A percentile compares a stretch with the other conserved stretches of the same genome.
Conservation (phyloP, 768 basidiomycete genomes). For the Calocybe cyanea region DNA sequence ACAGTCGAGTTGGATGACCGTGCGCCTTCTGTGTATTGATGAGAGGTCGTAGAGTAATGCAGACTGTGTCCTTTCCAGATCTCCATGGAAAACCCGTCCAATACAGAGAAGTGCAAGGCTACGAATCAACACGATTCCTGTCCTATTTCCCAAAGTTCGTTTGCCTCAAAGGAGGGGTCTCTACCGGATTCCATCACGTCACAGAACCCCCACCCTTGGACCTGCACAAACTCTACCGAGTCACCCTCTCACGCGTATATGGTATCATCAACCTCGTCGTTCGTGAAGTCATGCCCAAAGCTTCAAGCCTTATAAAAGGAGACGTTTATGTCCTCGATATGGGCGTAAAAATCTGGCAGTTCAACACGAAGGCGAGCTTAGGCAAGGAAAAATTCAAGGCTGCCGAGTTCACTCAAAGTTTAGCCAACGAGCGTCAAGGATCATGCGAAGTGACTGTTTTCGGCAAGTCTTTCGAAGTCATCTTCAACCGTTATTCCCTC, state of each 20-base stretch:
- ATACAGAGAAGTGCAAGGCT: constrained; percentile 59
- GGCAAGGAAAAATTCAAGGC: constrained; percentile 61
- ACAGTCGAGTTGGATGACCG: constrained; percentile 65
- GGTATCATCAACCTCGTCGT: constrained; percentile 34
- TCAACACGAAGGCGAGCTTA: constrained; percentile 49
- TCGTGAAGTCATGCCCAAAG: constrained; percentile 43
- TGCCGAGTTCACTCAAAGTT: constrained; percentile 50
- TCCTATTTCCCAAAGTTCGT: constrained; percentile 48
- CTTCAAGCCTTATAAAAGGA: constrained; percentile 46
- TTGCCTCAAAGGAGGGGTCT: constrained; percentile 42
- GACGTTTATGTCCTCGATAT: constrained; percentile 62
- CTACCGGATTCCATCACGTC: constrained; percentile 52
- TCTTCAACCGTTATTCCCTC: neutral
- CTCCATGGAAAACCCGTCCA: constrained; percentile 54
- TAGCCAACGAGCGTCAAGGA: constrained; percentile 39
- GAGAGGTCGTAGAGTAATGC: too few species aligned
- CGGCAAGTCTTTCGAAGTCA: constrained; percentile 32
- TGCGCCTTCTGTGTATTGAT: too few species aligned
- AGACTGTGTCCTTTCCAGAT: constrained; percentile 40
- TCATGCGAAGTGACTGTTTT: constrained; percentile 44
- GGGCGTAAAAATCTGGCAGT: constrained; percentile 47
- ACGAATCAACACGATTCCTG: constrained; percentile 49
- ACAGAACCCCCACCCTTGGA: constrained; percentile 38
- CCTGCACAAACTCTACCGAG: constrained; percentile 46
- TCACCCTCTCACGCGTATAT: constrained; percentile 32